These are phyloP conservation scores for Annona cherimola DNA, from an alignment of 164 flowering plant genomes.

Conservation along the genomic window DNA sequence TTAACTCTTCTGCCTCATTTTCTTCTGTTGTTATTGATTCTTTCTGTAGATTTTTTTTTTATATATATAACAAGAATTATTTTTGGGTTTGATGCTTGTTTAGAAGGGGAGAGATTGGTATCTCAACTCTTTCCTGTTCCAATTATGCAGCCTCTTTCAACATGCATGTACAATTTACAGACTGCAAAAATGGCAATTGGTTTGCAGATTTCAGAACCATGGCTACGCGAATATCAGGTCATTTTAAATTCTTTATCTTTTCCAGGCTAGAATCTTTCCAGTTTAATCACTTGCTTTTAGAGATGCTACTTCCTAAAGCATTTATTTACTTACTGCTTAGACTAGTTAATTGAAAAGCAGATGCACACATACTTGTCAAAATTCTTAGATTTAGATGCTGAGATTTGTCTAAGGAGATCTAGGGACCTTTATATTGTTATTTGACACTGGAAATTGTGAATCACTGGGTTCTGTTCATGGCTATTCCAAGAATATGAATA, in stretches of 20 bases:
- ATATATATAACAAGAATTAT: no score
- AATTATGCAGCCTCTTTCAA: slow-evolving; percentile 72
- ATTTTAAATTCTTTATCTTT: background rate
- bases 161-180: slow-evolving; percentile 93
- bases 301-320: background rate
- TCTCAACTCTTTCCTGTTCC: slow-evolving; percentile 5
- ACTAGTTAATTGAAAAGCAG: background rate
- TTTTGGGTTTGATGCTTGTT: background rate
- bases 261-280: background rate
- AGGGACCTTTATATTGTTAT: background rate
- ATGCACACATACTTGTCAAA: background rate
- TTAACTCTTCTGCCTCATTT: no score
- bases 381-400: background rate
- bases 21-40: no score
- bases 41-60: no score
- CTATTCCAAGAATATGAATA: background rate
- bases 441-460: background rate
- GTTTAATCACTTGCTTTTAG: background rate
- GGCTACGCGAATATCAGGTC: slow-evolving; percentile 99
- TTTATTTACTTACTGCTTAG: background rate
- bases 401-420: no score
- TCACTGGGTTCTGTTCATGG: background rate
- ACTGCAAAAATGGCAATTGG: slow-evolving; percentile 69
- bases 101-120: background rate
- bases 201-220: slow-evolving; percentile 87